Evolutionary conservation across 2,329 filamentous ascomycete species (phyloP).

Genomic region (Ophiocordyceps camponoti-leonardi): DNA sequence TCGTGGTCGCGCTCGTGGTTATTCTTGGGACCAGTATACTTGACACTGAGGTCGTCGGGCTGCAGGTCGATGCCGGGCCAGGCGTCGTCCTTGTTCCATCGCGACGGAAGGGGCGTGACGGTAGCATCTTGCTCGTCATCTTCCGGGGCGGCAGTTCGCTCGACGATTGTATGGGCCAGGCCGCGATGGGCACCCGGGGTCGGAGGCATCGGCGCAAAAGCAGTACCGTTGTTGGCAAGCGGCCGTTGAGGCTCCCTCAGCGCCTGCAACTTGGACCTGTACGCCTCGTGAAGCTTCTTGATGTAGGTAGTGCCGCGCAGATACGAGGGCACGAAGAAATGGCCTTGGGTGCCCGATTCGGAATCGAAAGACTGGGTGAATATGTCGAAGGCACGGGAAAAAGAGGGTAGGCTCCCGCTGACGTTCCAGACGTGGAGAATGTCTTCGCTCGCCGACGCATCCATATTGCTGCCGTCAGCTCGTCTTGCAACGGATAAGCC

Average conservation of each 20-base stretch:
- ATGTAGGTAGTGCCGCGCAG: conserved; percentile 64
- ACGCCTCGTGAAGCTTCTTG: conserved; percentile 52
- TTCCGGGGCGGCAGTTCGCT: conserved; percentile 46
- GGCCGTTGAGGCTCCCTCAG: conserved; percentile 25
- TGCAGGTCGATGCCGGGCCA: conserved; percentile 56
- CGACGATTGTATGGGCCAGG: conserved; percentile 70
- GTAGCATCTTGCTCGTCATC: conserved; percentile 35
- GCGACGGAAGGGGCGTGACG: conserved; percentile 55
- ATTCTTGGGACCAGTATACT: conserved; percentile 30
- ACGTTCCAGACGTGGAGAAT: conserved; percentile 8
- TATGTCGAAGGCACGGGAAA: conserved; percentile 35
- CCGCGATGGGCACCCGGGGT: conserved; percentile 47
- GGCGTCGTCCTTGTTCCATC: conserved; percentile 71
- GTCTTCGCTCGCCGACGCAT: conserved; percentile 15
- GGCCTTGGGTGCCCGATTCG: conserved; percentile 13
- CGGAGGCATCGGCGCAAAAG: conserved; percentile 22
- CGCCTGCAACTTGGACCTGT: conserved; percentile 40
- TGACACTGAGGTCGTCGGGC: conserved; percentile 56
- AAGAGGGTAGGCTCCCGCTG: conserved; percentile 20
- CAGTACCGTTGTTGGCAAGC: conserved; percentile 31
- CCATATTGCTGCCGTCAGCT: conserved; percentile 10
- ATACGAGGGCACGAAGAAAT: conserved; percentile 75
- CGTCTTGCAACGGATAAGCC: background rate
- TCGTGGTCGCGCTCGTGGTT: conserved; percentile 46
- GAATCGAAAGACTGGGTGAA: conserved; percentile 20